These are phyloP conservation scores for Acmispon strigosus DNA, from an alignment of 306 rosid genomes.

Conservation along the genomic window DNA sequence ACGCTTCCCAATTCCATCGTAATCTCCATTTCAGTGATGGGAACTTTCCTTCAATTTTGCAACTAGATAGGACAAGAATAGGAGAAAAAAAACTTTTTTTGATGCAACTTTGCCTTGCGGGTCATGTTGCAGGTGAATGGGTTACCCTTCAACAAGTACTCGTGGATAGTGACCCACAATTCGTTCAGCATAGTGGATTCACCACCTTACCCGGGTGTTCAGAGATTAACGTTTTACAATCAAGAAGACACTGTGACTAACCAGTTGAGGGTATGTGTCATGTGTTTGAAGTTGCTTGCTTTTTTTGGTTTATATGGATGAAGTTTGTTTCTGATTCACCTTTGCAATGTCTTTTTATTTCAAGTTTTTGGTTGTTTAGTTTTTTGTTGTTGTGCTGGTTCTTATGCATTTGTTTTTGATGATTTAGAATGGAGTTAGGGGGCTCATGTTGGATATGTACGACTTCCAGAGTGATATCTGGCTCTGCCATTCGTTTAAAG, in stretches of 20 bases:
- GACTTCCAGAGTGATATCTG: conserved; percentile 89
- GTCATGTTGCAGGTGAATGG: conserved; percentile 55
- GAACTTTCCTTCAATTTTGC: conserved; percentile 3
- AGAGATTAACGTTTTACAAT: conserved; percentile 83
- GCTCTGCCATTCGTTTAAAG: conserved; percentile 95
- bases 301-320: neutral
- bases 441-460: conserved; percentile 98
- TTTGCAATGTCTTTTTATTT: neutral
- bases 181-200: conserved; percentile 93
- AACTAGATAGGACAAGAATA: neutral
- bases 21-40: neutral
- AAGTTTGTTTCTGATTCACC: neutral
- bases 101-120: conserved; percentile 4
- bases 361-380: neutral
- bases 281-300: conserved; percentile 4
- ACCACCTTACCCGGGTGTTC: conserved; percentile 72
- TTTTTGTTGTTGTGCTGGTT: neutral
- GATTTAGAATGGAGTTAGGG: conserved; percentile 94
- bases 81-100: neutral
- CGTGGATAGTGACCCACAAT: conserved; percentile 94
- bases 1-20: conserved; percentile 57
- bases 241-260: conserved; percentile 92
- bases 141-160: conserved; percentile 87
- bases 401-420: conserved; percentile 15
- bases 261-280: conserved; percentile 67